Evolutionary conservation across 768 basidiomycete species (phyloP), one percentile per base, ranked within the genome.

Genomic region (Trametes coccinea): DNA sequence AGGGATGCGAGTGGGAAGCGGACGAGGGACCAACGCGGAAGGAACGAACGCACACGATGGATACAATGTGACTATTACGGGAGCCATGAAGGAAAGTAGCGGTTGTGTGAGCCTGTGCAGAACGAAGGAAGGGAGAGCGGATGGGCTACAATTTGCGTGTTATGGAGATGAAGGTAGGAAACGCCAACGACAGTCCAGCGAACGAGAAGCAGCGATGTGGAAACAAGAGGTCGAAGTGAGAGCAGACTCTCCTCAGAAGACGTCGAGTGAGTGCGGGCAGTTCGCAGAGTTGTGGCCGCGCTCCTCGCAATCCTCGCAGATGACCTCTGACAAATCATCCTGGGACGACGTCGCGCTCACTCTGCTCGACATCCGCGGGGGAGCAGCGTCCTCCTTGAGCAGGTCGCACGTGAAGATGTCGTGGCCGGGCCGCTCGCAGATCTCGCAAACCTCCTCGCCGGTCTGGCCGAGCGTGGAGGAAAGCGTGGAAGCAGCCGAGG

Each of bases 221-320:
- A 27, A 63, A 14, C 48, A 14, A n/a, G 27, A n/a, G 27, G 48
- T 27, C n/a, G 46, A 53, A n/a, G 39, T 31, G 11, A 47, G 5
- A 29, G 34, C 22, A 22, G 44, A 50, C 43, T 34, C 41, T 27
- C 34, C 29, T 77, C 75, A 95, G 76, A 95, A 95, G 59, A 95
- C 89, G 75, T 95, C 93, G 73, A 87, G 74, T 10, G 92, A 92
- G 72, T 93, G 85, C 43, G 92, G 92, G 70, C 93, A 95, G 62
- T 93, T 83, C 39, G 81, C 82, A 5, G 92, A 84, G 40, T 79
- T 69, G 72, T 95, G 93, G 7, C 92, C 93, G 53, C 82, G 80
- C 59, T 83, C 83, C 76, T 94, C 93, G 70, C 93, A 95, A 65
- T 95, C 92, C 55, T 87, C 89, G 71, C 93, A 95, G 69, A 83